Conservation (phyloP, 495 filamentous ascomycete species). For the Copromyces sp. region DNA sequence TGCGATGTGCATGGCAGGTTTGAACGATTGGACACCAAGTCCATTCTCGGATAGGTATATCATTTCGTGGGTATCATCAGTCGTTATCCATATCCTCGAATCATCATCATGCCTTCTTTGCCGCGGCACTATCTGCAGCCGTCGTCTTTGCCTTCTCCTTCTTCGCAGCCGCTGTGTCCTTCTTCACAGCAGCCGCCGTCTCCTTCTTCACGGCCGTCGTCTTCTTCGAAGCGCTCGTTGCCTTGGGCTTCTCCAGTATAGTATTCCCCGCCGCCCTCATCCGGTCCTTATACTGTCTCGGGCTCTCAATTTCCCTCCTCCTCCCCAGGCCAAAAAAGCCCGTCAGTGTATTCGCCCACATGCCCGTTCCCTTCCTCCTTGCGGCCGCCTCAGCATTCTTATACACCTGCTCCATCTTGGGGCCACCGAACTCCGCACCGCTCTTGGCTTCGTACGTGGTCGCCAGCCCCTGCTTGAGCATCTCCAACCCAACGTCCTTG, state of each 20-base stretch:
- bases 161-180: not conserved
- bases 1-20: not conserved
- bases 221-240: not conserved
- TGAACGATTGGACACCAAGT: too few species aligned
- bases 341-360: slow-evolving; percentile 48
- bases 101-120: not conserved
- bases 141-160: not conserved
- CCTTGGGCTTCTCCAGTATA: not conserved
- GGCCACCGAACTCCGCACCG: slow-evolving; percentile 75
- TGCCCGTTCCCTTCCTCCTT: slow-evolving; percentile 55
- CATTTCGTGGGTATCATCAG: not conserved
- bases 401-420: slow-evolving; percentile 49
- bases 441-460: slow-evolving; percentile 86
- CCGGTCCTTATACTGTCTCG: slow-evolving; percentile 74
- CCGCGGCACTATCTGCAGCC: not conserved
- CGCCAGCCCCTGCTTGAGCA: slow-evolving; percentile 75
- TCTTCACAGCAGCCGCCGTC: not conserved
- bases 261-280: slow-evolving; percentile 31
- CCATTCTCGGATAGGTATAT: too few species aligned
- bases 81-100: not conserved
- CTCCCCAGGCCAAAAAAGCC: slow-evolving; percentile 22
- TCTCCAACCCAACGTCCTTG: slow-evolving; percentile 77
- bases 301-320: slow-evolving; percentile 58
- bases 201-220: not conserved
- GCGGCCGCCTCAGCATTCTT: slow-evolving; percentile 61